Conservation (phyloP, 2,329 filamentous ascomycete genomes). For the Colletotrichum caudatum region DNA sequence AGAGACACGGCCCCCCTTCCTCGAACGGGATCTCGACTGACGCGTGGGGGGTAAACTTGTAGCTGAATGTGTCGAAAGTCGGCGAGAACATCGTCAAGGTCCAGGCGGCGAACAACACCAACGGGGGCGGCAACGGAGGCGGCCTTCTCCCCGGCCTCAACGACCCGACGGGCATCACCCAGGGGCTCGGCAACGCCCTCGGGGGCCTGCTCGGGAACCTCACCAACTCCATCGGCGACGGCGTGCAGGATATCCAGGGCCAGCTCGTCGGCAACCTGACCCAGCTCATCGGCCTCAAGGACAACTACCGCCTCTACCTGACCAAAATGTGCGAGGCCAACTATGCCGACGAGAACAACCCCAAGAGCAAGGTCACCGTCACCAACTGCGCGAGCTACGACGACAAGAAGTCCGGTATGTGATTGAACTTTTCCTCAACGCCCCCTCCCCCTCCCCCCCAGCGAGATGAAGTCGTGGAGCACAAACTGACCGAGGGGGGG, state of each 20-base stretch:
- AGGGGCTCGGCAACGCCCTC: conserved; percentile 38
- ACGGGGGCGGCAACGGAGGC: conserved; percentile 25
- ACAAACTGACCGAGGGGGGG: neutral
- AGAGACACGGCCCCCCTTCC: rapidly evolving
- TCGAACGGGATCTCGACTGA: neutral
- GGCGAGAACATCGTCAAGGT: conserved; percentile 42
- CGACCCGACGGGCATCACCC: conserved; percentile 31
- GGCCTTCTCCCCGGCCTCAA: conserved; percentile 20
- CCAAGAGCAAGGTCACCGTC: conserved; percentile 33
- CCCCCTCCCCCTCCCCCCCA: no score
- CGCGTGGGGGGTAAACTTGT: no score
- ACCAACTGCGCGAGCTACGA: conserved; percentile 39
- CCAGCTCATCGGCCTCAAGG: conserved; percentile 42
- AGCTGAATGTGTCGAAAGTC: conserved; percentile 43
- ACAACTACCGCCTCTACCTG: conserved; percentile 44
- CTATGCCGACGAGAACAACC: conserved; percentile 34
- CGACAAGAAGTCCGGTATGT: conserved; percentile 26
- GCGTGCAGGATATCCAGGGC: conserved; percentile 44
- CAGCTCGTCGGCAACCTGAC: conserved; percentile 44
- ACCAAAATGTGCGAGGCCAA: conserved; percentile 44
- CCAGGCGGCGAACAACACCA: conserved; percentile 25
- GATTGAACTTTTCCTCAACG: neutral
- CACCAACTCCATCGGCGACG: conserved; percentile 39
- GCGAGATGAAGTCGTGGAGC: neutral
- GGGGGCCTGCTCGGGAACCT: conserved; percentile 42